These are phyloP conservation scores for Wickerhamiella slavikovae DNA, from an alignment of 805 yeast species.

Conservation along the genomic window DNA sequence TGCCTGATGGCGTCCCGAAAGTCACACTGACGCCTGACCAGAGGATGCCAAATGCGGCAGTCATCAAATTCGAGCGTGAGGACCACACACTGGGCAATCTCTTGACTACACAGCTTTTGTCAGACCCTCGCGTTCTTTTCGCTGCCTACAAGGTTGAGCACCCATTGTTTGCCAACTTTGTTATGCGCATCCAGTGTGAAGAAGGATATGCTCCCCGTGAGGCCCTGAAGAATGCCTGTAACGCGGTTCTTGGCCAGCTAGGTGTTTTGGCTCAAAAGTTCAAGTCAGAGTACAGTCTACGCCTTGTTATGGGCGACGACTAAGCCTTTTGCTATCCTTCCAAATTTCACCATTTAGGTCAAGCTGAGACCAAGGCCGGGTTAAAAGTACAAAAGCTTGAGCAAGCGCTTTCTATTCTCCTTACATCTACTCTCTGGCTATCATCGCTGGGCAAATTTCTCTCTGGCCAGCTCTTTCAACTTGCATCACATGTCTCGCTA, in stretches of 20 bases:
- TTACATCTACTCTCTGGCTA: too few relatives aligned
- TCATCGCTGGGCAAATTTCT: too few relatives aligned
- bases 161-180: constrained; percentile 88
- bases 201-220: constrained; percentile 85
- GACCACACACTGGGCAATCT: constrained; percentile 93
- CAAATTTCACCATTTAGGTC: too few relatives aligned
- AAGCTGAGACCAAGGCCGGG: too few relatives aligned
- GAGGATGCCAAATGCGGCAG: constrained; percentile 85
- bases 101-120: constrained; percentile 64
- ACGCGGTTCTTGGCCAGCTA: constrained; percentile 59
- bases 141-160: constrained; percentile 98
- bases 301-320: constrained; percentile 27
- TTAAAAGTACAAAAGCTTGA: too few relatives aligned
- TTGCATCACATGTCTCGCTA: too few relatives aligned
- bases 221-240: constrained; percentile 80
- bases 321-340: too few relatives aligned
- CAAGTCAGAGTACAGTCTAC: constrained; percentile 82
- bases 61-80: constrained; percentile 84
- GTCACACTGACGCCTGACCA: constrained; percentile 81
- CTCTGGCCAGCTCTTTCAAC: too few relatives aligned
- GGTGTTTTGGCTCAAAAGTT: constrained; percentile 57
- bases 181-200: constrained; percentile 86
- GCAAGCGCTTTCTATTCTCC: too few relatives aligned
- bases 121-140: constrained; percentile 75
- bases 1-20: constrained; percentile 97